Base-by-base conservation (phyloP, 164 flowering plant species). In the Protea cynaroides region DNA sequence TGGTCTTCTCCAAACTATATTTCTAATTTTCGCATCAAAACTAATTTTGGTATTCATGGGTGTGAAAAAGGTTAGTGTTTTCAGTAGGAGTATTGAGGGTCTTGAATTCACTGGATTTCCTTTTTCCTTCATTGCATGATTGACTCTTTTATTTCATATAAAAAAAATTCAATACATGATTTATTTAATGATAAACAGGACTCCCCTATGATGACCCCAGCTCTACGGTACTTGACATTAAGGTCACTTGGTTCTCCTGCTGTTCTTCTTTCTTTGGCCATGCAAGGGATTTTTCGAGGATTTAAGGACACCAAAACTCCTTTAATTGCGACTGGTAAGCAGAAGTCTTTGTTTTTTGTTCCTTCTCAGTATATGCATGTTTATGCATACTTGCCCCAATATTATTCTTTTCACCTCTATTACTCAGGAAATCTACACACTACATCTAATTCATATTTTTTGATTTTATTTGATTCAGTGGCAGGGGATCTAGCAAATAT, bases 401-500 rank as follows among this genome's bases (percentile, higher is more conserved):
- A n/a, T 23, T 37, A 29, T 50, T 63, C n/a, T 18, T 52, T 37
- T 65, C 36, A 23, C 24, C 18, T 25, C 15, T 17, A 34, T 37
- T 7, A 25, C 23, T 36, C 12, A 29, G 44, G 29, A 13, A 15
- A 13, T 7, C 0, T 52, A 23, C 37, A 22, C 22, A 7, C 25
- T 58, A 8, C 22, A 61, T 9, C 50, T 71, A 66, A 51, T 38
- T 44, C 56, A 40, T 25, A 14, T n/a, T 34, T 47, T 56, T 58
- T 56, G 29, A 22, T 47, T 10, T 40, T 21, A 57, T 56, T 57
- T 14, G 54, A 62, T 71, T 34, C 65, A 95, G 99, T 92, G 62
- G 82, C 70, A 6, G 97, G 96, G 59, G 96, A 92, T 74, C 40
- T 79, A 37, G 50, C 79, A 65, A 95, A 95, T 63, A 82, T 92